phyloP scores from a whole-genome alignment of 1,284 basidiomycete genomes.

The Puccinia hordei region DNA sequence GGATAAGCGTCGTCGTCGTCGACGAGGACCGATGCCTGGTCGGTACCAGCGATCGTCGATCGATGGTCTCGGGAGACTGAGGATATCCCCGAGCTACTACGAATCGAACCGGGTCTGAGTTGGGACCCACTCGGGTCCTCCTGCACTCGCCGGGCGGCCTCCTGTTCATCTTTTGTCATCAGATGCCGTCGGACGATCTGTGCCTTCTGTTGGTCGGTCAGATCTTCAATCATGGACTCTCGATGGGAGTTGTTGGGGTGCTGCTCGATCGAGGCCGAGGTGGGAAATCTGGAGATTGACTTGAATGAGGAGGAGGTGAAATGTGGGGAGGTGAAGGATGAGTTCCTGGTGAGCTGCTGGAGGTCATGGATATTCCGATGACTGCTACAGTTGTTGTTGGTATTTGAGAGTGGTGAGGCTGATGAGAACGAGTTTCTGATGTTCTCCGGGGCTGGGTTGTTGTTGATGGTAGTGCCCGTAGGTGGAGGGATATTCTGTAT shows the following conservation, averaged over 20 bases:
- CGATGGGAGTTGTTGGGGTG: background rate
- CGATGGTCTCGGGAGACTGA: background rate
- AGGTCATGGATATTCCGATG: background rate
- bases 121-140: background rate
- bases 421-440: slow-evolving; percentile 4
- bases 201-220: slow-evolving; percentile 39
- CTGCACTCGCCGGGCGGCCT: slow-evolving; percentile 18
- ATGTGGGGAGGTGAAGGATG: background rate
- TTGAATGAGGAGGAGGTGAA: slow-evolving; percentile 18
- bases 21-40: background rate
- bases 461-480: background rate
- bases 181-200: slow-evolving; percentile 35
- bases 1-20: slow-evolving; percentile 51
- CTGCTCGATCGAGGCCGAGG: background rate
- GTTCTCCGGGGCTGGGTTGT: too few species aligned
- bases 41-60: background rate
- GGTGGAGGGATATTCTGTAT: slow-evolving; percentile 30
- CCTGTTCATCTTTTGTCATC: slow-evolving; percentile 44
- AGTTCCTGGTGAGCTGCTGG: slow-evolving; percentile 29
- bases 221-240: slow-evolving; percentile 18
- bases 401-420: background rate
- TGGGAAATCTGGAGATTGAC: slow-evolving; percentile 11
- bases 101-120: background rate
- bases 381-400: background rate
- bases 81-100: background rate